Base-by-base conservation (phyloP, 345 rosid species). In the Moringa oleifera region DNA sequence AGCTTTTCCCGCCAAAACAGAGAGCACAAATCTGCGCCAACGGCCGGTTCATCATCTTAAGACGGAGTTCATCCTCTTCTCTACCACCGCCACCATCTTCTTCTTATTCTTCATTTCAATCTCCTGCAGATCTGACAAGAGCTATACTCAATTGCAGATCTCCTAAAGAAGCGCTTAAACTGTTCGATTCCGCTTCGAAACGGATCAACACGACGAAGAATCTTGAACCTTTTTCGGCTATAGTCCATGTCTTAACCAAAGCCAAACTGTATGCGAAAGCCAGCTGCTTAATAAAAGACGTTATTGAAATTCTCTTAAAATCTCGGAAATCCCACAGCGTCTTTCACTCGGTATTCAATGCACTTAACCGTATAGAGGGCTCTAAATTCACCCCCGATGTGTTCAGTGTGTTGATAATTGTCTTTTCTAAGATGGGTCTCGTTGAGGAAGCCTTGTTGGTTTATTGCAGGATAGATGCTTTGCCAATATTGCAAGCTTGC, bases 381-480 rank as follows among this genome's bases (percentile, higher is more conserved):
- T 20, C 71, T 0, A 73, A 79, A 23, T 77, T 74, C 53, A 70
- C 61, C 67, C 61, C 68, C 53, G 55, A 76, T 16, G 89, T 85
- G 66, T 85, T 88, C 69, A 80, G 75, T 23, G 46, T 79, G 36
- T 53, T 85, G 61, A 77, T 88, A 50, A 65, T 80, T 65, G 89
- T 83, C 51, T 63, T 85, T 59, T 61, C 79, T 36, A 79, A 83
- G 75, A 66, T 79, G 80, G 83, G 80, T 59, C 61, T 70, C 20
- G 72, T 83, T 16, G 83, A 88, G 12, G 95, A 85, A 64, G 87
- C 91, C 51, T 65, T 83, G 63, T 70, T 80, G 87, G 83, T 88
- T 59, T 79, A 73, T 59, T 60, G 75, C 46, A 80, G 72, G 63
- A 73, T 67, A 55, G 70, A 49, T 16, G 53, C 36, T 61, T 72